phyloP scores from a whole-genome alignment of 1,139 yeast genomes.

The Suhomyces panamericanus region DNA sequence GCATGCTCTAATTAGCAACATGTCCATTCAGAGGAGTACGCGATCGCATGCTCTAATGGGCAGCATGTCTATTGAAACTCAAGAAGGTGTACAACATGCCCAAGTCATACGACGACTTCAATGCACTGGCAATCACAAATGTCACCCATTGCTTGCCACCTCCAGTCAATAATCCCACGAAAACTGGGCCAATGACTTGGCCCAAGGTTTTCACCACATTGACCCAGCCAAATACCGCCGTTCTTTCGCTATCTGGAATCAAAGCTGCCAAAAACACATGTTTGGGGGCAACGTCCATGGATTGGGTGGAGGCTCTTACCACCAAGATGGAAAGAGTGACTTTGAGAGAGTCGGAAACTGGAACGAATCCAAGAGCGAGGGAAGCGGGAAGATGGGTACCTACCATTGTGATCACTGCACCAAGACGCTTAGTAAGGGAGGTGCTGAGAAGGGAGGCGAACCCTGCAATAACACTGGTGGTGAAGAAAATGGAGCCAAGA shows the following conservation, averaged over 20 bases:
- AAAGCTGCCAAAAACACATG: slow-evolving; percentile 44
- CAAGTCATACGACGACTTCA: slow-evolving; percentile 41
- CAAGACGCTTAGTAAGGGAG: slow-evolving; percentile 42
- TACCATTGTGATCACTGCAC: slow-evolving; percentile 48
- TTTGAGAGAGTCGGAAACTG: slow-evolving; percentile 33
- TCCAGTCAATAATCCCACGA: slow-evolving; percentile 37
- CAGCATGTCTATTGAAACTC: slow-evolving; percentile 27
- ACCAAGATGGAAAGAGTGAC: slow-evolving; percentile 33
- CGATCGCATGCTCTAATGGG: slow-evolving; percentile 16
- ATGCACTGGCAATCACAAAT: slow-evolving; percentile 39
- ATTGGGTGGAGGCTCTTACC: slow-evolving; percentile 38
- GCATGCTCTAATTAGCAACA: too few species aligned
- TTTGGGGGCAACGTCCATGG: slow-evolving; percentile 49
- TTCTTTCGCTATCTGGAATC: slow-evolving; percentile 36
- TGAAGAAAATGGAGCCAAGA: slow-evolving; percentile 42
- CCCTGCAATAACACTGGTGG: slow-evolving; percentile 41
- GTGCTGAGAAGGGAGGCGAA: slow-evolving; percentile 45
- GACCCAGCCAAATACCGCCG: slow-evolving; percentile 43
- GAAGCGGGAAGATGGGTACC: slow-evolving; percentile 47
- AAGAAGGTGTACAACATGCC: slow-evolving; percentile 40
- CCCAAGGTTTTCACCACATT: slow-evolving; percentile 44
- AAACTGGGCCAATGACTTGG: slow-evolving; percentile 40
- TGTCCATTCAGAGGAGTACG: too few species aligned
- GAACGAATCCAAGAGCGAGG: slow-evolving; percentile 36
- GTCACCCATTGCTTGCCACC: slow-evolving; percentile 39